Evolutionary conservation across 2,329 filamentous ascomycete species (phyloP), one percentile per base, ranked within the genome.

Genomic region (Neonectria faginata): DNA sequence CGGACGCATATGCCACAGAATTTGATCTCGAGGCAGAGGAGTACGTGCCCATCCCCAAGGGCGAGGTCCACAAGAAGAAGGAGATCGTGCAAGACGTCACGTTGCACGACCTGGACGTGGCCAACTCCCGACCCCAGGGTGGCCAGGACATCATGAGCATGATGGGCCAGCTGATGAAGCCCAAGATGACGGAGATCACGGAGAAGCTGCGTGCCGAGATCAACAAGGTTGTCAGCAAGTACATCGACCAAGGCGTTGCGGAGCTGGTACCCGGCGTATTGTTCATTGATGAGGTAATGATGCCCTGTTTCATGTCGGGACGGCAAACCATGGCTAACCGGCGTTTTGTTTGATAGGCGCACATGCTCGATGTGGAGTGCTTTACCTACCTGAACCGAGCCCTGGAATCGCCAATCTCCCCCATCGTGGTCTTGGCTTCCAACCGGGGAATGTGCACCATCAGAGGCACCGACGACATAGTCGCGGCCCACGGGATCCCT

Each of bases 91-190:
- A 99, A 79, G 96, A 99, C 76, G 96, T 99, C 67, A 97, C 96
- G 50, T 86, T 99, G 69, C 96, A 99, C 80, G 96, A 99, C 77
- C 85, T 99, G 61, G 96, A 99, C 76, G 91, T 98, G 67, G 96
- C 96, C 69, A 99, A 99, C 76, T 92, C 96, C 14, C 86, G 95
- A 74, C 96, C 96, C 5, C 94, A 98, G 83, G 96, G 96, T 57
- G 96, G 96, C 48, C 96, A 99, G 84, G 96, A 99, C 79, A 97
- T 99, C 71, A 98, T 99, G 94, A 97, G 94, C 84, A 98, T 99
- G 96, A 98, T 99, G 95, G 96, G 96, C 74, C 96, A 99, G 81
- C 83, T 99, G 76, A 97, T 98, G 94, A 98, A 98, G 87, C 96
- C 96, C 67, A 97, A 97, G 85, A 97, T 97, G 90, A 99, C 96